A percentile compares a stretch with the other conserved stretches of the same genome.
Conservation (phyloP, 2,329 filamentous ascomycete species). For the Trichoderma pleuroti region DNA sequence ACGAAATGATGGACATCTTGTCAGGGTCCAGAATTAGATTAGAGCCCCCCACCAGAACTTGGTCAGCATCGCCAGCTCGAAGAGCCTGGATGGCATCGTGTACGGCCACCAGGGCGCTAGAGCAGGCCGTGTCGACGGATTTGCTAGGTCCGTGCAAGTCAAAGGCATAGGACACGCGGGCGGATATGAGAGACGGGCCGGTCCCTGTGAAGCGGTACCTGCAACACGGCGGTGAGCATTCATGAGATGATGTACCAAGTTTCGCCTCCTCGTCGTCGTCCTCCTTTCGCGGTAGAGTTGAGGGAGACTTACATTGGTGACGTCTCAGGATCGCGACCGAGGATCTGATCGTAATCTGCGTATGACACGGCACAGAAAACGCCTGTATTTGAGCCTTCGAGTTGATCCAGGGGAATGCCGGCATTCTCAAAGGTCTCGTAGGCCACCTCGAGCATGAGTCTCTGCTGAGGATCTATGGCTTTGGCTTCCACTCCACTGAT, state of each 20-base stretch:
- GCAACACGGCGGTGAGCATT: neutral
- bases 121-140: slow-evolving; percentile 38
- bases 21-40: slow-evolving; percentile 24
- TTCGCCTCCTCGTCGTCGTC: neutral
- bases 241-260: neutral
- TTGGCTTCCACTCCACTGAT: slow-evolving; percentile 20
- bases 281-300: neutral
- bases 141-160: slow-evolving; percentile 21
- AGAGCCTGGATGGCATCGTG: slow-evolving; percentile 26
- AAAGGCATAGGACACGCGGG: slow-evolving; percentile 17
- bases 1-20: slow-evolving; percentile 19
- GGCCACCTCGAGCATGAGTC: slow-evolving; percentile 18
- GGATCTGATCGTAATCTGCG: slow-evolving; percentile 13
- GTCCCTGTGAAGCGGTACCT: slow-evolving; percentile 19
- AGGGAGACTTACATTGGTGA: slow-evolving; percentile 11
- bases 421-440: slow-evolving; percentile 20
- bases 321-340: slow-evolving; percentile 12
- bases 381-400: slow-evolving; percentile 17
- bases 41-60: slow-evolving; percentile 26
- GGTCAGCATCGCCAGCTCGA: slow-evolving; percentile 27
- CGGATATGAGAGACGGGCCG: slow-evolving; percentile 13
- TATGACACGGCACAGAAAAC: slow-evolving; percentile 18
- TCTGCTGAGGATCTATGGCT: slow-evolving; percentile 19
- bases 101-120: slow-evolving; percentile 31
- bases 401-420: slow-evolving; percentile 1